Base-by-base conservation (phyloP, 345 rosid species). In the Populus pruinosa region DNA sequence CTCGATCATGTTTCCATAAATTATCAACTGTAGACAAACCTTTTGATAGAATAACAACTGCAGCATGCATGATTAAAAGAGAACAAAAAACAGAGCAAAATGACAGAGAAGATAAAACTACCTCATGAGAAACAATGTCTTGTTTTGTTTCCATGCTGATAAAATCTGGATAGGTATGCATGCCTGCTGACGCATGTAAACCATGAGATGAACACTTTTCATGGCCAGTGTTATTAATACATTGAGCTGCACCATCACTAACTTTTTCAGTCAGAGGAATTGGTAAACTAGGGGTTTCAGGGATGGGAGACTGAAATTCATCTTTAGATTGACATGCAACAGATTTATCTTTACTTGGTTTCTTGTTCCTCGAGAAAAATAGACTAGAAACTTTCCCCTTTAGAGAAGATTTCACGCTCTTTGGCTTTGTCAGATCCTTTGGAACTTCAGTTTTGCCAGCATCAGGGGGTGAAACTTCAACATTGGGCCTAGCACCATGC, bases 351-450 rank as follows among this genome's bases (percentile, higher is more conserved):
- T 88, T 86, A 80, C 62, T 88, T 44, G 88, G 43, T 85, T 86
- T 93, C 87, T 90, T 94, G 77, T 75, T 90, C 79, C 81, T 88
- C 8, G 91, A 91, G 86, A 91, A 94, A 84, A 96, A 91, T 80
- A 96, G 84, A 83, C 88, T 87, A 31, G 99, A 90, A 75, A 94
- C 93, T 79, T 87, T 92, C 83, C 86, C 88, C 78, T 81, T 92
- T 12, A 93, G 82, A 65, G 97, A 89, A 71, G 94, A 86, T 86
- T 90, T 91, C 68, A 65, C 53, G 76, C 87, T 85, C 80, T 87
- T 89, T 82, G 89, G 77, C 83, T 88, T 86, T 17, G 76, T 79
- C 77, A 81, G 76, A 69, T 88, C 95, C 91, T 81, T 84, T 33
- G 85, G 73, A 83, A 80, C 79, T 76, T 80, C 86, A 53, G 79